Base-by-base conservation (phyloP, 495 filamentous ascomycete genomes). In the Trichoderma virens region DNA sequence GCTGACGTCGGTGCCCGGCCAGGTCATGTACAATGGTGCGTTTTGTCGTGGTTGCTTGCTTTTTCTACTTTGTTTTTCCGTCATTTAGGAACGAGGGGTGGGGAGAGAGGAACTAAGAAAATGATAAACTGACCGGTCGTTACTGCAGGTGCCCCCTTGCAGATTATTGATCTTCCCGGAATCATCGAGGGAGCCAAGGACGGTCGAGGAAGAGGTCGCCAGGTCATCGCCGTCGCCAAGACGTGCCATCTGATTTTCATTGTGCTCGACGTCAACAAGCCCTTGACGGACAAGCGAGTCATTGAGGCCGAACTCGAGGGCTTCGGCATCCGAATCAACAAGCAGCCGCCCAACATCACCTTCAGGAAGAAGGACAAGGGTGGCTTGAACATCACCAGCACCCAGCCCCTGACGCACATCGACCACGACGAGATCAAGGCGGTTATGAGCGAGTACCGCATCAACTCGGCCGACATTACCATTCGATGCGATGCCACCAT, bases 341-440 rank as follows among this genome's bases (percentile, higher is more conserved):
- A 98, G 81, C 76, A 86, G 67, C 94, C 94, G 34, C 94, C 95
- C 32, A 98, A 98, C 74, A 98, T 98, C 70, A 86, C 91, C 20
- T 97, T 98, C 81, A 93, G 88, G 80, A 98, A 98, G 84, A 98
- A 98, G 80, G 95, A 98, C 76, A 98, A 97, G 80, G 94, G 94
- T 69, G 94, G 94, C 27, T 84, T 98, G 70, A 90, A 87, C 69
- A 95, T 98, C 72, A 96, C 92, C 9, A 93, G 86, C 79, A 98
- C 94, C 30, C 86, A 91, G 31, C 92, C 92, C 0, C 81, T 98
- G 66, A 91, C 90, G 9, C 91, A 98, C 76, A 92, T 98, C 65
- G 90, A 94, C 72, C 83, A 89, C 65, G 94, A 97, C 67, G 95
- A 98, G 80, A 96, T 98, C 79, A 92, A 89, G 79, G 94, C 94